These are phyloP conservation scores for Flaveria linearis DNA, from an alignment of 129 eudicot genomes.

Conservation along the genomic window DNA sequence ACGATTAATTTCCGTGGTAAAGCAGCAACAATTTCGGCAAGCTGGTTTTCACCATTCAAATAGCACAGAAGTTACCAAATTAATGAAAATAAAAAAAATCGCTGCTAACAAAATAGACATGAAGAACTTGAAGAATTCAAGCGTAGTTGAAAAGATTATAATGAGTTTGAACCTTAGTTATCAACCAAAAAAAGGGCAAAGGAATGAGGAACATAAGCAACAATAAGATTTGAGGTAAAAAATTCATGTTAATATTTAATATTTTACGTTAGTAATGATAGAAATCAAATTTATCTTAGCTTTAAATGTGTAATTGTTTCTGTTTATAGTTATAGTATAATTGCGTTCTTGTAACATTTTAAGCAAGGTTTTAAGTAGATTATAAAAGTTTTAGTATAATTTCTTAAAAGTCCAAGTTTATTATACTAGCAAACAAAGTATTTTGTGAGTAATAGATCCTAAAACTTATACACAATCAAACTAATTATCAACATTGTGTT, in stretches of 20 bases:
- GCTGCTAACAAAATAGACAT: not conserved
- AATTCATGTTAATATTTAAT: not conserved
- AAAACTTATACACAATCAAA: not conserved
- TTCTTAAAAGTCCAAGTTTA: not conserved
- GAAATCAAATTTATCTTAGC: conserved; percentile 1
- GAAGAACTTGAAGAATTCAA: not conserved
- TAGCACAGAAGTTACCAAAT: conserved; percentile 18
- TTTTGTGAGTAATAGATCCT: not conserved
- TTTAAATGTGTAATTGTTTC: not conserved
- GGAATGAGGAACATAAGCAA: not conserved
- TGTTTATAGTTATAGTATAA: not conserved
- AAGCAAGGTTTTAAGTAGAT: not conserved
- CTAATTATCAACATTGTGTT: not conserved
- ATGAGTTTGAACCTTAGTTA: not conserved
- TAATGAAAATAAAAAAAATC: not conserved
- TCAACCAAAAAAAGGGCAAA: not conserved
- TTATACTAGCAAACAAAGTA: not conserved
- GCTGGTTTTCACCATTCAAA: conserved; percentile 48
- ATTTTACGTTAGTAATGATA: not conserved
- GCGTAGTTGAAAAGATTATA: not conserved
- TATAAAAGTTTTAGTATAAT: not conserved
- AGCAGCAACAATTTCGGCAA: conserved; percentile 69
- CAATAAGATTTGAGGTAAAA: not conserved
- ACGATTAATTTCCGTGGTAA: conserved; percentile 78
- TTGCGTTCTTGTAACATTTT: not conserved